Percentiles rank a stretch among this genome's conserved stretches.
phyloP scores from a whole-genome alignment of 371 early-diverging fungal species.

The Conidiobolus incongruus region DNA sequence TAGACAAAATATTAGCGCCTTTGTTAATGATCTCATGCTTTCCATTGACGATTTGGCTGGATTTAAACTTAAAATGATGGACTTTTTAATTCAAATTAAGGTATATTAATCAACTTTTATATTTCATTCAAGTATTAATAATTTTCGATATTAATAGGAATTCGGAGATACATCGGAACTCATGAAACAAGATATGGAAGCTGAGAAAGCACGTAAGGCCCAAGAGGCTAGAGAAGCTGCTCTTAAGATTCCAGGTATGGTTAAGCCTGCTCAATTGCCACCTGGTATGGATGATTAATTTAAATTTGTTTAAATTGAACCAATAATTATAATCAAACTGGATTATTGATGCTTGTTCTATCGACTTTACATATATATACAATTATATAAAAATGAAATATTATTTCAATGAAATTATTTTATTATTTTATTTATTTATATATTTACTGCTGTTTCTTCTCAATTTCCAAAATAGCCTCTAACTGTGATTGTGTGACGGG shows the following conservation, averaged over 20 bases:
- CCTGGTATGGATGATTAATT: constrained; percentile 27
- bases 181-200: constrained; percentile 81
- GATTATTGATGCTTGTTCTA: not conserved
- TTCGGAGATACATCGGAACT: constrained; percentile 76
- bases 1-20: constrained; percentile 9
- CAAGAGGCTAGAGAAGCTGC: constrained; percentile 62
- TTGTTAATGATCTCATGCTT: constrained; percentile 72
- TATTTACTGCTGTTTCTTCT: too few species aligned
- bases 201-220: constrained; percentile 54
- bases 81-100: constrained; percentile 91
- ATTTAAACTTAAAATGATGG: constrained; percentile 84
- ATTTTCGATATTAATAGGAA: constrained; percentile 17
- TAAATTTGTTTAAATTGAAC: not conserved
- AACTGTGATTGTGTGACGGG: constrained; percentile 26
- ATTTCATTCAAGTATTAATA: constrained; percentile 6
- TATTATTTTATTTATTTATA: too few species aligned
- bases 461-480: constrained; percentile 17
- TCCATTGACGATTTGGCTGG: constrained; percentile 44
- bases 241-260: constrained; percentile 82
- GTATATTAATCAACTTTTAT: constrained; percentile 8
- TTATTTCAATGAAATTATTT: not conserved
- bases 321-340: not conserved
- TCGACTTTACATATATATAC: not conserved
- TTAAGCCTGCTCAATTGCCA: constrained; percentile 77
- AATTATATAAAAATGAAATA: not conserved